Conservation (phyloP, 495 filamentous ascomycete genomes). For the Penicillium ochrochloron region DNA sequence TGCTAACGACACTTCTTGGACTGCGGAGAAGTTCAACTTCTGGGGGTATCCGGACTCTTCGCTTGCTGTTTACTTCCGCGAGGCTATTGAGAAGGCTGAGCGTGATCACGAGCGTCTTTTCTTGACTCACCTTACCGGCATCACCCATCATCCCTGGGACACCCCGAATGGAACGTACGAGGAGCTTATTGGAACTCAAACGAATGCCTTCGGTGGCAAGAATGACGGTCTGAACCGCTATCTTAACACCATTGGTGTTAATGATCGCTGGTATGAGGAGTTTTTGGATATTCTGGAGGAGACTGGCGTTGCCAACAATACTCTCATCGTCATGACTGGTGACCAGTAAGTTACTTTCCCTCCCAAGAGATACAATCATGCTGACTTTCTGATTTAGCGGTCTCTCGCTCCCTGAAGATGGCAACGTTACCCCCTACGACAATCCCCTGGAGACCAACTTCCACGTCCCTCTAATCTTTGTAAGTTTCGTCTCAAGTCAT, state of each 20-base stretch:
- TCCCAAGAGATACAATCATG: neutral
- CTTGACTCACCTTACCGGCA: constrained; percentile 47
- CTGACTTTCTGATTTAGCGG: constrained; percentile 33
- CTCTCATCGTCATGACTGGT: constrained; percentile 49
- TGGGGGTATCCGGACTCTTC: constrained; percentile 48
- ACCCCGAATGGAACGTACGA: constrained; percentile 39
- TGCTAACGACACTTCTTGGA: constrained; percentile 26
- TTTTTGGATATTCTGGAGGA: constrained; percentile 47
- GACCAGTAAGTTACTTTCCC: constrained; percentile 39
- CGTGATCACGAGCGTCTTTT: constrained; percentile 44
- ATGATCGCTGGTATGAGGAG: constrained; percentile 43
- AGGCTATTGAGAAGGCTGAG: constrained; percentile 43
- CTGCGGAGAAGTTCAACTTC: constrained; percentile 43
- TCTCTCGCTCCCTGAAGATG: constrained; percentile 49
- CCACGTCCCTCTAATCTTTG: constrained; percentile 55
- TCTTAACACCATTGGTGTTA: constrained; percentile 48
- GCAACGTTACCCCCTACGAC: constrained; percentile 51
- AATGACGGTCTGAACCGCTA: constrained; percentile 44
- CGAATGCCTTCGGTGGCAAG: constrained; percentile 32
- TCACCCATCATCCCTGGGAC: constrained; percentile 49
- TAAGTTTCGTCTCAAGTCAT: neutral
- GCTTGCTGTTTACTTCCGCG: constrained; percentile 40
- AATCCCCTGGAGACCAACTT: constrained; percentile 56
- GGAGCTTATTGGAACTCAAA: constrained; percentile 28
- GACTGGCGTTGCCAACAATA: constrained; percentile 46